phyloP scores from a whole-genome alignment of 495 filamentous ascomycete genomes.

The Talaromyces thailandensis region DNA sequence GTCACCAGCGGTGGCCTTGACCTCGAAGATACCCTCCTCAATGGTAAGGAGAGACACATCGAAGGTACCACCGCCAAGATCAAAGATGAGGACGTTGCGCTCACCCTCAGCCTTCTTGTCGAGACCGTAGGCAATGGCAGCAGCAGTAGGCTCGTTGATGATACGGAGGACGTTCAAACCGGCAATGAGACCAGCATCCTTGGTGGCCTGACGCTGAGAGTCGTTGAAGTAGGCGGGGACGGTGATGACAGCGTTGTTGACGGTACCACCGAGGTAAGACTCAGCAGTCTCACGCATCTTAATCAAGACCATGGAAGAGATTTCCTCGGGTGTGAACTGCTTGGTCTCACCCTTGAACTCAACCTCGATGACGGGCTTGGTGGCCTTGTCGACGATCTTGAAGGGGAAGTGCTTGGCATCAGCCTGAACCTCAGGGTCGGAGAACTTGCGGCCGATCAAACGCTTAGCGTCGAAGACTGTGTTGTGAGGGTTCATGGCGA shows the following conservation, averaged over 20 bases:
- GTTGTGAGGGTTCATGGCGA: constrained; percentile 96
- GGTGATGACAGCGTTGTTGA: constrained; percentile 97
- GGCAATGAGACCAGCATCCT: constrained; percentile 95
- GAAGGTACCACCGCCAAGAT: constrained; percentile 98
- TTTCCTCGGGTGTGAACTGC: constrained; percentile 94
- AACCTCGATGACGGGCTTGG: constrained; percentile 88
- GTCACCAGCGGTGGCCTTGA: constrained; percentile 97
- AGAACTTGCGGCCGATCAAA: constrained; percentile 90
- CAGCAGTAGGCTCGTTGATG: constrained; percentile 98
- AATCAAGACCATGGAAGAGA: constrained; percentile 89
- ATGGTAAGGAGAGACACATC: constrained; percentile 99
- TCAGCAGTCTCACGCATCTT: constrained; percentile 99
- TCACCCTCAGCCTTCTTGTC: constrained; percentile 96
- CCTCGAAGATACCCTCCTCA: constrained; percentile 99
- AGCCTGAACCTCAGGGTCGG: constrained; percentile 94
- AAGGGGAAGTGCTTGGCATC: constrained; percentile 98
- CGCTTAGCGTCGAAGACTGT: constrained; percentile 99
- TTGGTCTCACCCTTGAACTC: constrained; percentile 92
- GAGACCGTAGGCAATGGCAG: constrained; percentile 94
- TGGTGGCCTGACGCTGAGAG: constrained; percentile 97
- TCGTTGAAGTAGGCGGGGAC: constrained; percentile 99
- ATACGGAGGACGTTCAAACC: constrained; percentile 98
- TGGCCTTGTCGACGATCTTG: constrained; percentile 85
- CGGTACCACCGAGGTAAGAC: constrained; percentile 88
- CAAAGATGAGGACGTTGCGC: constrained; percentile 98